Base-by-base conservation (phyloP, 257 asterid species). In the Solanum ossicruentum region DNA sequence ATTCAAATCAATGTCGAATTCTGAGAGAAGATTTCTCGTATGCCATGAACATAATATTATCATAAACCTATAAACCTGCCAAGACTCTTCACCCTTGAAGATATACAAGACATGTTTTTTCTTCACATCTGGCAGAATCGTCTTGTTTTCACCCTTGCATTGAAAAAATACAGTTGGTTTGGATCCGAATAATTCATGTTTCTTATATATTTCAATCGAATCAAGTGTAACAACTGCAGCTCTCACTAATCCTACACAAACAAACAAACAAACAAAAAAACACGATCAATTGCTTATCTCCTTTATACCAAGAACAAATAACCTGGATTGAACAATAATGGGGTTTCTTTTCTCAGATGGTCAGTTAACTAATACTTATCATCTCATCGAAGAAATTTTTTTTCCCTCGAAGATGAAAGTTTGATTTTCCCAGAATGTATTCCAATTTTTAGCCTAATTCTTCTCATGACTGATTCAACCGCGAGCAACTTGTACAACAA, bases 41-140 rank as follows among this genome's bases (percentile, higher is more conserved):
- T 60, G 28, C 11, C 58, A 60, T 60, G 3, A 45, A 43, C 28
- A 58, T 63, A 6, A 55, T 1, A 81, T 55, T 7, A 57, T 28
- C 28, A 81, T 26, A 81, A 56, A 52, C 20, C 4, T 36, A 36
- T 36, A 36, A 86, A 95, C 98, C 98, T 95, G 98, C 98, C 98
- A 95, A 77, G 98, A 95, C 69, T 95, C 98, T 90, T 91, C 92
- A 16, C 98, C 98, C 82, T 89, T 93, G 91, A 95, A 95, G 63
- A 84, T 84, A 87, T 93, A 95, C 18, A 82, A 10, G 0, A 88
- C 92, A 85, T 86, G 89, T 80, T 92, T 93, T 28, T 87, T 86
- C 88, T 88, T 93, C 71, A 93, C 98, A 82, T 95, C 98, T 45
- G 98, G 98, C 81, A 95, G 72, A 71, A 60, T 20, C 20, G 90